Conservation (phyloP, 2,329 filamentous ascomycete genomes). For the Alternaria dauci region DNA sequence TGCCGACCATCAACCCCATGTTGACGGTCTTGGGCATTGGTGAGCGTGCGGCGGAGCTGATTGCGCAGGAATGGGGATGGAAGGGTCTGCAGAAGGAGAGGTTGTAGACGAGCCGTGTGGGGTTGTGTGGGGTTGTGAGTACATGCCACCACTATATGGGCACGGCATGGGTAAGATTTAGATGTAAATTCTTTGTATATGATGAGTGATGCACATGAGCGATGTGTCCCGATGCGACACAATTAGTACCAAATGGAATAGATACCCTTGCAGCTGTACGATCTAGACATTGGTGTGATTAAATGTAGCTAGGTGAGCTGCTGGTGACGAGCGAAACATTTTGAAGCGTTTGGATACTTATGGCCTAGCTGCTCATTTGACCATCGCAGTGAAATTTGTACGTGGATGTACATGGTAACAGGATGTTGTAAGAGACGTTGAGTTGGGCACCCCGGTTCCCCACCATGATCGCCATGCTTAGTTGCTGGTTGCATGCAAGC, state of each 20-base stretch:
- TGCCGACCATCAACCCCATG: conserved; percentile 90
- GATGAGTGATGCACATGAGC: neutral
- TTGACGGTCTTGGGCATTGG: conserved; percentile 84
- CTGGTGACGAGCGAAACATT: neutral
- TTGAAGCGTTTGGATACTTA: no score
- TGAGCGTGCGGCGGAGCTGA: conserved; percentile 84
- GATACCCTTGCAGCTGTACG: neutral
- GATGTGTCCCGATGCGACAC: neutral
- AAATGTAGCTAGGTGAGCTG: neutral
- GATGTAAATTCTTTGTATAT: neutral
- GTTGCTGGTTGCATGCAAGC: no score
- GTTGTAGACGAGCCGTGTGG: conserved; percentile 55
- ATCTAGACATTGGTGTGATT: no score
- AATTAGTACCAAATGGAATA: neutral
- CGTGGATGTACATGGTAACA: no score
- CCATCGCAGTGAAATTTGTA: no score
- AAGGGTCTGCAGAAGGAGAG: conserved; percentile 63
- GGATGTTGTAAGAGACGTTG: no score
- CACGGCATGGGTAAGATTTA: neutral
- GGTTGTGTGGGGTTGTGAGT: neutral
- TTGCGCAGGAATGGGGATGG: conserved; percentile 77
- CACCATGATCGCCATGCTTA: no score
- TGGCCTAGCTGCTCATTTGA: no score
- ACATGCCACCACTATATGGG: neutral
- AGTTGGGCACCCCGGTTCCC: no score